Percentiles rank a stretch among this genome's conserved stretches.
Evolutionary conservation across 495 filamentous ascomycete species (phyloP).

Genomic region (Podospora didyma): DNA sequence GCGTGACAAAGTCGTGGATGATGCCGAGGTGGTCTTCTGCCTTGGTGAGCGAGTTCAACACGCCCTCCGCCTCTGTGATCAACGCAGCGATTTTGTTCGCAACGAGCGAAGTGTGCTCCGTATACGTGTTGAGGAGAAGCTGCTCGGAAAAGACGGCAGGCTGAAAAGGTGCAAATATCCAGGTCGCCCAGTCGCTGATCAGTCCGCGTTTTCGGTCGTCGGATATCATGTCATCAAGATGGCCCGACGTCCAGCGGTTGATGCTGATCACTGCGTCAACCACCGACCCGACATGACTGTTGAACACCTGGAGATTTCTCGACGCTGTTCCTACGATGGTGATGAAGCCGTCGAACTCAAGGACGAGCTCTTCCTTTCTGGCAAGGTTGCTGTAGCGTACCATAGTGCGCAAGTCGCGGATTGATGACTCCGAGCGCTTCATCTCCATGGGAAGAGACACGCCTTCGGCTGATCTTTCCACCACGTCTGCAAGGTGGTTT

Average conservation of each 20-base stretch:
- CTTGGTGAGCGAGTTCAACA: slow-evolving; percentile 52
- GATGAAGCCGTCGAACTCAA: slow-evolving; percentile 65
- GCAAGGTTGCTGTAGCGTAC: slow-evolving; percentile 46
- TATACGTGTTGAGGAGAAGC: slow-evolving; percentile 55
- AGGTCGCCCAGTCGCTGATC: slow-evolving; percentile 31
- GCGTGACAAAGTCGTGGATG: slow-evolving; percentile 60
- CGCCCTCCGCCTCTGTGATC: slow-evolving; percentile 60
- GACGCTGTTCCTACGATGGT: slow-evolving; percentile 52
- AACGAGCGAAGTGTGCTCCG: slow-evolving; percentile 58
- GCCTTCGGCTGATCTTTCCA: slow-evolving; percentile 55
- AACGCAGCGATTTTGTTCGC: slow-evolving; percentile 61
- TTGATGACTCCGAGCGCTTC: slow-evolving; percentile 65
- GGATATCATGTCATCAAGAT: slow-evolving; percentile 54
- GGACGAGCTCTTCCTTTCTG: slow-evolving; percentile 55
- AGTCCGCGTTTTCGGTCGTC: slow-evolving; percentile 42
- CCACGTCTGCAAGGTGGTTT: slow-evolving; percentile 58
- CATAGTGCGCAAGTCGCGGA: slow-evolving; percentile 67
- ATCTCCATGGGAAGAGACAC: slow-evolving; percentile 62
- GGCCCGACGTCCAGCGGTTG: slow-evolving; percentile 58
- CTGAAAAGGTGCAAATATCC: slow-evolving; percentile 54
- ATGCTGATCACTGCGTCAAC: slow-evolving; percentile 65
- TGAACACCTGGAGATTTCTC: slow-evolving; percentile 60
- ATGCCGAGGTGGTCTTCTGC: slow-evolving; percentile 60
- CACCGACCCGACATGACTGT: slow-evolving; percentile 61
- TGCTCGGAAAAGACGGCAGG: slow-evolving; percentile 48